phyloP scores from a whole-genome alignment of 495 filamentous ascomycete genomes.

The Pyrenula aspistea region DNA sequence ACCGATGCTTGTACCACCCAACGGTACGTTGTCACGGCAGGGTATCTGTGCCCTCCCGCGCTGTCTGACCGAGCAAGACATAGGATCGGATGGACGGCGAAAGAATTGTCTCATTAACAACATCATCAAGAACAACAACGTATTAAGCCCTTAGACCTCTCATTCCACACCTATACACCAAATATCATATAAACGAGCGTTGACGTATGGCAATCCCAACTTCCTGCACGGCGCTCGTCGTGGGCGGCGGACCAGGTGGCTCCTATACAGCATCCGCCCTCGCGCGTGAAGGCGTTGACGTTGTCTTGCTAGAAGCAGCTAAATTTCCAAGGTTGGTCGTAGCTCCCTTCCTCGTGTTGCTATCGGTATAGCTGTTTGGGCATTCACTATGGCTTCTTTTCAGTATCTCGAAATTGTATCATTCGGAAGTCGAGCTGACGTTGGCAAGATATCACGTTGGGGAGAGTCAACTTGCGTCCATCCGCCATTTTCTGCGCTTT shows the following conservation, averaged over 20 bases:
- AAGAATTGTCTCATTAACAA: neutral
- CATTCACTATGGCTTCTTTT: neutral
- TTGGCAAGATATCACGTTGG: slow-evolving; percentile 4
- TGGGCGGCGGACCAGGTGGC: slow-evolving; percentile 36
- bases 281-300: slow-evolving; percentile 30
- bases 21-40: neutral
- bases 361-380: neutral
- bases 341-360: neutral
- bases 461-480: slow-evolving; percentile 38
- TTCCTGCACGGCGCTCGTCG: slow-evolving; percentile 25
- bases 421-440: neutral
- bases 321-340: slow-evolving; percentile 27
- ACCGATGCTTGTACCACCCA: neutral
- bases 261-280: slow-evolving; percentile 31
- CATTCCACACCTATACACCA: neutral
- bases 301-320: slow-evolving; percentile 31
- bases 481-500: slow-evolving; percentile 33
- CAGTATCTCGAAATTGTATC: no score
- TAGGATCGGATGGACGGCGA: neutral
- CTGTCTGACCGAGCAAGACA: neutral
- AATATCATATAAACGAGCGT: neutral
- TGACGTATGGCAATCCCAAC: slow-evolving; percentile 14
- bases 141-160: no score
- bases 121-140: no score
- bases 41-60: neutral